Evolutionary conservation across 305 asterid species (phyloP), one percentile per base, ranked within the genome.

Genomic region (Fraxinus greggii): DNA sequence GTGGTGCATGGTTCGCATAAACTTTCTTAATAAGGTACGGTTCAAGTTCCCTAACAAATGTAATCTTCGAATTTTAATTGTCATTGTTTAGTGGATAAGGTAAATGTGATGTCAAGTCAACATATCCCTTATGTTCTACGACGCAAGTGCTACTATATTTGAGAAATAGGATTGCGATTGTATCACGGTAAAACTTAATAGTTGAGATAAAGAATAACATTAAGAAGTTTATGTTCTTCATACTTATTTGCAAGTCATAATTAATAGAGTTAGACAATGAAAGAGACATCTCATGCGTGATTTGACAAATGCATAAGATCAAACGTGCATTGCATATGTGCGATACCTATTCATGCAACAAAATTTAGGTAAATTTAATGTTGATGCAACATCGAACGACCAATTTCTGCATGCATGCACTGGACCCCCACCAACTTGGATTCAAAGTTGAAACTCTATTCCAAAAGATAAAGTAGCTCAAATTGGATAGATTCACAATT

Each of bases 371-470:
- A 28, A 67, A 67, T 67, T 67, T 67, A 67, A 26, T 28, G 74
- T 12, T 67, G 74, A 28, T 67, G 36, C 8, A 26, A 67, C 74
- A 29, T 3, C 5, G 4, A 67, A 26, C 19, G 0, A 28, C 74
- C 74, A 26, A 4, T 10, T 26, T 13, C 19, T 67, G 35, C 74
- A 67, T 67, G 74, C 35, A 65, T 3, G 7, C 29, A 3, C 19
- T 45, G 59, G 63, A 75, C 79, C 80, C 80, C 28, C 77, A 17
- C 65, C 48, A 7, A 40, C 24, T 69, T 67, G 73, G n/a, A 65
- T 56, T 67, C 56, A 48, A 7, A 48, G 48, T 29, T 65, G 35
- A 61, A n/a, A 79, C 70, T 40, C 48, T 7, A 23, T 61, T 51
- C 63, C 63, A 17, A 17, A 51, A 17, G 63, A 17, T 48, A 15